phyloP scores from a whole-genome alignment of 2,329 filamentous ascomycete genomes.

The Phialophora tarda region DNA sequence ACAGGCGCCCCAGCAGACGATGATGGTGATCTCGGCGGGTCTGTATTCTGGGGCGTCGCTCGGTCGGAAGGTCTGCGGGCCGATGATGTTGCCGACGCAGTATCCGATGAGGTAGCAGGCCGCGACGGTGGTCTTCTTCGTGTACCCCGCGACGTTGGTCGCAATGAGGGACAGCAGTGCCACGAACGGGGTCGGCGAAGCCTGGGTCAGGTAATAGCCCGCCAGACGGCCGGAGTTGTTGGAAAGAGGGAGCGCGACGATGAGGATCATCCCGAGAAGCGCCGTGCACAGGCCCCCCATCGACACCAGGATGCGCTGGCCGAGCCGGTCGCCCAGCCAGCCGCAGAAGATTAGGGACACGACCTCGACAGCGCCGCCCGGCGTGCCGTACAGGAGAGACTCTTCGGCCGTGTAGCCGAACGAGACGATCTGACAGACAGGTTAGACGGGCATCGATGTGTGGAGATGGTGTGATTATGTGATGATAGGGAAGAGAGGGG shows the following conservation, averaged over 20 bases:
- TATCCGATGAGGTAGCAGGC: conserved; percentile 56
- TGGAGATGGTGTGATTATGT: neutral
- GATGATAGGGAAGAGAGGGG: no score
- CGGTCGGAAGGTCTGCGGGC: conserved; percentile 56
- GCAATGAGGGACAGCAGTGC: conserved; percentile 67
- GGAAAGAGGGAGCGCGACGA: conserved; percentile 62
- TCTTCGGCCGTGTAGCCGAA: conserved; percentile 70
- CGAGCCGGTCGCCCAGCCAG: conserved; percentile 62
- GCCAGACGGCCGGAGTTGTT: conserved; percentile 65
- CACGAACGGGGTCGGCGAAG: conserved; percentile 66
- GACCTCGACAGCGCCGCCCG: conserved; percentile 69
- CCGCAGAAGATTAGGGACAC: conserved; percentile 62
- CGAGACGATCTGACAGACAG: conserved; percentile 53
- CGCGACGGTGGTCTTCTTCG: conserved; percentile 60
- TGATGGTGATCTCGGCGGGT: conserved; percentile 67
- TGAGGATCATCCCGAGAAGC: conserved; percentile 39
- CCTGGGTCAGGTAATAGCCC: conserved; percentile 70
- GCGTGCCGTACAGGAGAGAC: conserved; percentile 68
- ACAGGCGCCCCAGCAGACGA: conserved; percentile 63
- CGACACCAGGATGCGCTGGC: conserved; percentile 66
- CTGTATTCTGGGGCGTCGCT: conserved; percentile 65
- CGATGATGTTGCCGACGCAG: conserved; percentile 63
- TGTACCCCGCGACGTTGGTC: conserved; percentile 64
- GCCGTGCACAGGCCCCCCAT: conserved; percentile 48
- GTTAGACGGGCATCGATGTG: neutral